These are phyloP conservation scores for Umbelopsis vinacea DNA, from an alignment of 192 early-diverging fungal species.

Conservation along the genomic window DNA sequence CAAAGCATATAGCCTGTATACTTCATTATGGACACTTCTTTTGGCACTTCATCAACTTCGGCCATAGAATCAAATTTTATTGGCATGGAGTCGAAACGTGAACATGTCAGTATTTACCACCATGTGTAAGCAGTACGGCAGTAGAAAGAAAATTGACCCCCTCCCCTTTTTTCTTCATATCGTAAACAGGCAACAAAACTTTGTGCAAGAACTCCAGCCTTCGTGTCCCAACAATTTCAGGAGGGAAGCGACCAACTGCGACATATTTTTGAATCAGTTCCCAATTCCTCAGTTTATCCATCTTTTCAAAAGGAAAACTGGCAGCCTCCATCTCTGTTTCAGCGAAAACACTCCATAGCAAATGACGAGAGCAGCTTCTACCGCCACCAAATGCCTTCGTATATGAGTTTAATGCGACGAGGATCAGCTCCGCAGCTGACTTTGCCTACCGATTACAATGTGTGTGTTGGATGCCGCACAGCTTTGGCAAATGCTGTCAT, in stretches of 20 bases:
- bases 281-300: neutral
- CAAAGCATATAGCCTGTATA: neutral
- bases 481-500: neutral
- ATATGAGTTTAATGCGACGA: conserved; percentile 11
- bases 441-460: neutral
- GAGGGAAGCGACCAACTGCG: neutral
- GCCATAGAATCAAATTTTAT: neutral
- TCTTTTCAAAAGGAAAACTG: neutral
- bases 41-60: neutral
- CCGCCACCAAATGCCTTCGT: neutral
- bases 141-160: neutral
- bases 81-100: neutral
- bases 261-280: conserved; percentile 13
- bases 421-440: conserved; percentile 17
- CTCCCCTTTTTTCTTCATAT: neutral
- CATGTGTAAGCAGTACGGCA: too few relatives aligned
- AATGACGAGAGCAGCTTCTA: neutral
- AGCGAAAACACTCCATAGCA: conserved; percentile 7
- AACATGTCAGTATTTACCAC: neutral
- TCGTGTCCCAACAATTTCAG: neutral
- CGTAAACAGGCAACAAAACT: neutral
- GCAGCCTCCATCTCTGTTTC: neutral
- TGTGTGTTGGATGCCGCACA: conserved; percentile 4
- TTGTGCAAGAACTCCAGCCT: neutral
- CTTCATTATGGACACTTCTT: neutral